Percentiles rank a stretch among this genome's conserved stretches.
Evolutionary conservation across 306 rosid species (phyloP).

Genomic region (Luffa aegyptiaca): DNA sequence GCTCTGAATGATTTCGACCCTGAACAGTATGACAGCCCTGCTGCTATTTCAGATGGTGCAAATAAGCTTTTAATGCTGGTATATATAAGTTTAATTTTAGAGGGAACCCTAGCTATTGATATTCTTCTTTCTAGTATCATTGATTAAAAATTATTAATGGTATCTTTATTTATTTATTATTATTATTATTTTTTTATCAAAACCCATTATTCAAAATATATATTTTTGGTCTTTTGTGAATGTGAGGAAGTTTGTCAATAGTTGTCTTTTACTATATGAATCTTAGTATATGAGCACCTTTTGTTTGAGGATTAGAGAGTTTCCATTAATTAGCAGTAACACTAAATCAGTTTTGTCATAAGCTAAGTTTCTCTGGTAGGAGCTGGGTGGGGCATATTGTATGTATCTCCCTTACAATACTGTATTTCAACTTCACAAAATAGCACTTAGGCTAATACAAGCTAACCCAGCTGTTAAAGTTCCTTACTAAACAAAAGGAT

Average conservation of each 20-base stretch:
- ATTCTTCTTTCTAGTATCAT: neutral
- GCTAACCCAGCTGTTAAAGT: too few relatives aligned
- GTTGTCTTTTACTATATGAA: neutral
- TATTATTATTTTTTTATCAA: neutral
- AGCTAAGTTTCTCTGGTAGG: neutral
- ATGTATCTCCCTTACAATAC: too few relatives aligned
- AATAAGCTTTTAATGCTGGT: constrained; percentile 99
- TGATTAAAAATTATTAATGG: neutral
- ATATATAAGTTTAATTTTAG: constrained; percentile 15
- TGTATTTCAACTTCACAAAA: too few relatives aligned
- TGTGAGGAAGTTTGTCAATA: neutral
- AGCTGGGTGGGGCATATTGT: neutral
- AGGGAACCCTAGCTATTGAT: neutral
- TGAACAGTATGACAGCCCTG: constrained; percentile 88
- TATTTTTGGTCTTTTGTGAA: neutral
- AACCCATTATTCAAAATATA: neutral
- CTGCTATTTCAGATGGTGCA: constrained; percentile 97
- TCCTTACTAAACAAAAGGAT: too few relatives aligned
- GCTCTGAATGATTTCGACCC: constrained; percentile 91
- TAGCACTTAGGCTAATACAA: too few relatives aligned
- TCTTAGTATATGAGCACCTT: neutral
- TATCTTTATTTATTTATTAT: neutral
- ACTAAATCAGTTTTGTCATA: neutral
- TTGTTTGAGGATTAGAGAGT: neutral
- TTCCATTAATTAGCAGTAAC: neutral